Conservation (phyloP, 768 basidiomycete species). For the Lyophyllum semitale region DNA sequence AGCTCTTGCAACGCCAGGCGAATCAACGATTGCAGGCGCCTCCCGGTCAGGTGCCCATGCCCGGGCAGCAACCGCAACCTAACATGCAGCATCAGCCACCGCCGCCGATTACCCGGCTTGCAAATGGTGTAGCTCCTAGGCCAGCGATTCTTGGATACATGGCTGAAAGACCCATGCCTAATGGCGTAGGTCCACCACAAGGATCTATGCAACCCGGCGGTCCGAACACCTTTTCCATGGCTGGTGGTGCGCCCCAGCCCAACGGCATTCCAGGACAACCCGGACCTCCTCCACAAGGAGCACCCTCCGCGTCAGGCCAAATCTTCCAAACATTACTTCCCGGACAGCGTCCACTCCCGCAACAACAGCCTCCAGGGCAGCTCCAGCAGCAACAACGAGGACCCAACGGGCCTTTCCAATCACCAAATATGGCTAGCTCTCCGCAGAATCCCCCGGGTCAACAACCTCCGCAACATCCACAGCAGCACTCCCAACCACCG, state of each 20-base stretch:
- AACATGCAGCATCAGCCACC: conserved; percentile 28
- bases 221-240: conserved; percentile 28
- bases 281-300: conserved; percentile 22
- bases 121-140: conserved; percentile 20
- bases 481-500: conserved; percentile 33
- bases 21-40: conserved; percentile 22
- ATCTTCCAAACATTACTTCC: conserved; percentile 22
- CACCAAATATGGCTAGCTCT: conserved; percentile 66
- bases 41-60: conserved; percentile 23
- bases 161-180: conserved; percentile 27
- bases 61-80: conserved; percentile 21
- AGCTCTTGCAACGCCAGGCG: conserved; percentile 32
- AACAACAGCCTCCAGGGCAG: conserved; percentile 18
- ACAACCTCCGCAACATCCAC: conserved; percentile 18
- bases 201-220: conserved; percentile 21
- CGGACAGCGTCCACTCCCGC: conserved; percentile 20
- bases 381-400: conserved; percentile 37
- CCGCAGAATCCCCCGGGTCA: conserved; percentile 46
- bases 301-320: conserved; percentile 29
- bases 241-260: conserved; percentile 21
- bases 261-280: conserved; percentile 28
- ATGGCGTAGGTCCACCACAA: conserved; percentile 26
- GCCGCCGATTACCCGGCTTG: conserved; percentile 20
- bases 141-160: conserved; percentile 23
- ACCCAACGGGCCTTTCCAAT: conserved; percentile 59